Evolutionary conservation across 176 grass and related monocot species (phyloP), one percentile per base, ranked within the genome.

Genomic region (Triticum urartu): DNA sequence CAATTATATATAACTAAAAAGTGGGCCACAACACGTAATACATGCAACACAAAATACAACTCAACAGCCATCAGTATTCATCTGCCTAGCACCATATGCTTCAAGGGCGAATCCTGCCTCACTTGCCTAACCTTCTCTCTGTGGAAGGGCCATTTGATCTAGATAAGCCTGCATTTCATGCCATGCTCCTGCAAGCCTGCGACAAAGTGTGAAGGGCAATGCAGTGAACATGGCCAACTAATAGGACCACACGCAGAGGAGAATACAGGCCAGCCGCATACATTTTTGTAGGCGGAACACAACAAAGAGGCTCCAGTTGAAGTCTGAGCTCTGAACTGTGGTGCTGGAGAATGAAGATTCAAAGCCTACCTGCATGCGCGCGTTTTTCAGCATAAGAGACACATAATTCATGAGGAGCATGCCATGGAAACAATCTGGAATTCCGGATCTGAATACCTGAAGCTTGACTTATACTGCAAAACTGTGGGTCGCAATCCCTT

Each of bases 401-500:
- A 70, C 32, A 68, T 0, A 32, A 79, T 34, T 21, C 68, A 76
- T 75, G 71, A 62, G 42, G 69, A 34, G 47, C 40, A 78, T 15
- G 6, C n/a, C 32, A 40, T 7, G 63, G 14, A 58, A 25, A 61
- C 18, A 63, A 45, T 72, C 69, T 79, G 84, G 35, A 84, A 75
- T 50, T 50, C 72, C 24, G 13, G 72, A 75, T 75, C 72, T 75
- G 24, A 30, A 18, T 50, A 75, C 72, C 81, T 38, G 74, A 90
- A 70, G 17, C 79, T 86, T 36, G 52, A 11, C 18, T 52, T 64
- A 17, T 78, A 52, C 78, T 45, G 7, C 11, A 52, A 85, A 72
- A 83, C 34, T 40, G 59, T 60, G 81, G 50, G 26, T 81, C 76
- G 28, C 76, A 85, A 39, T 75, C 42, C 20, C 68, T 86, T 84